These are phyloP conservation scores for Chlorella sp. DNA, from an alignment of 139 green algal genomes.

Conservation along the genomic window DNA sequence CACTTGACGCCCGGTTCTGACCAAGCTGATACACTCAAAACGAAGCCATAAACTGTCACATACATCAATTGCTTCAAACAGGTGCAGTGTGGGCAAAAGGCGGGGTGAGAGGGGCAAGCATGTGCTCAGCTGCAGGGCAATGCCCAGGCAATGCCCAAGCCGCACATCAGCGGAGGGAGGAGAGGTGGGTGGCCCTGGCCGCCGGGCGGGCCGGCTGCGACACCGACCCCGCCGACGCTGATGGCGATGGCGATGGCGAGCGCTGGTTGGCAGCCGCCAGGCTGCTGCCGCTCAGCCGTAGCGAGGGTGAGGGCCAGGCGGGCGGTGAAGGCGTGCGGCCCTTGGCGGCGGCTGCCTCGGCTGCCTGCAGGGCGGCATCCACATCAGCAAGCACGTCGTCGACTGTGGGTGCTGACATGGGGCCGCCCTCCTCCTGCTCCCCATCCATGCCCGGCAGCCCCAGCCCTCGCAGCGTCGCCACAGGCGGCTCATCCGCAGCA, in stretches of 20 bases:
- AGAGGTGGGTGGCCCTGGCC: neutral
- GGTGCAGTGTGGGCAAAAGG: too few relatives aligned
- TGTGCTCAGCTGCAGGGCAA: too few relatives aligned
- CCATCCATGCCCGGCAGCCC: neutral
- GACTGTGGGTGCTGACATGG: neutral
- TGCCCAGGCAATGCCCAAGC: neutral
- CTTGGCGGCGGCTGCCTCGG: neutral
- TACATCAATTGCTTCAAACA: too few relatives aligned
- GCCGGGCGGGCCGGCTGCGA: too few relatives aligned
- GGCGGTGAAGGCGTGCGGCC: neutral
- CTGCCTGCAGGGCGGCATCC: slow-evolving; percentile 3
- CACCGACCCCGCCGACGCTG: neutral
- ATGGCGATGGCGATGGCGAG: neutral
- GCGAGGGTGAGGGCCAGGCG: neutral
- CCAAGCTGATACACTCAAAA: too few relatives aligned
- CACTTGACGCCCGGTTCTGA: too few relatives aligned
- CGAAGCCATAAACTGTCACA: too few relatives aligned
- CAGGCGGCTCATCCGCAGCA: neutral
- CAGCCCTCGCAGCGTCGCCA: neutral
- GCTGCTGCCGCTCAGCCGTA: slow-evolving; percentile 9
- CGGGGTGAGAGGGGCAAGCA: too few relatives aligned
- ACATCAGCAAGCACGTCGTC: slow-evolving; percentile 33
- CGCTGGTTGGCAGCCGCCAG: neutral
- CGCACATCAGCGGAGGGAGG: neutral
- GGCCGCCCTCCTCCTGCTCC: neutral